Conservation (phyloP, 208 protist species). For the Phytomonas francai region DNA sequence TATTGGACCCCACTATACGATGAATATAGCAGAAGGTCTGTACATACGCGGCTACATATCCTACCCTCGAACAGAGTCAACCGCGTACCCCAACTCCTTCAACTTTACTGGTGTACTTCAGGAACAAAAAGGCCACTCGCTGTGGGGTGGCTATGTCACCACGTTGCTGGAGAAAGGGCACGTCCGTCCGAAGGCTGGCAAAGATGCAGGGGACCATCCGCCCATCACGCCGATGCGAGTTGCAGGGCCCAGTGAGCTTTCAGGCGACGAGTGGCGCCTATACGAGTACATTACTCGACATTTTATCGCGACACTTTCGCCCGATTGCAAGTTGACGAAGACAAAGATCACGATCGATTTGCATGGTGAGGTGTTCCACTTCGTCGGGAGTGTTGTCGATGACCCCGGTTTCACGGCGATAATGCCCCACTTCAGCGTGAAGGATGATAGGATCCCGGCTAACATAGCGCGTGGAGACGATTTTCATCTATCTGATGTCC, state of each 20-base stretch:
- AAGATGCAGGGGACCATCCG: conserved; percentile 88
- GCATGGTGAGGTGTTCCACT: conserved; percentile 66
- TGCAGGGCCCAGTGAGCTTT: conserved; percentile 52
- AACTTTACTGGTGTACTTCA: conserved; percentile 61
- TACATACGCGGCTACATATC: conserved; percentile 97
- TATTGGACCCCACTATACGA: conserved; percentile 89
- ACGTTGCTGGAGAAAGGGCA: conserved; percentile 51
- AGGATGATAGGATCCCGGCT: conserved; percentile 72
- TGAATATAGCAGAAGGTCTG: conserved; percentile 92
- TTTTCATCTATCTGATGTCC: conserved; percentile 73
- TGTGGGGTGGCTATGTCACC: conserved; percentile 73
- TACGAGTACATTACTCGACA: conserved; percentile 88
- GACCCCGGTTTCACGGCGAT: conserved; percentile 82
- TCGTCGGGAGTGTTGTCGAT: conserved; percentile 65
- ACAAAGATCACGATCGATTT: conserved; percentile 78
- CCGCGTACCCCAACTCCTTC: conserved; percentile 88
- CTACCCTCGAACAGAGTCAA: conserved; percentile 96
- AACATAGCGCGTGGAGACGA: conserved; percentile 56
- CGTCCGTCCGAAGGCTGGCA: conserved; percentile 69
- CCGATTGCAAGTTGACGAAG: conserved; percentile 59
- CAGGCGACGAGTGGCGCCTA: conserved; percentile 76
- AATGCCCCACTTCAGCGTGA: conserved; percentile 59
- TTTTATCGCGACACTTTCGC: conserved; percentile 83
- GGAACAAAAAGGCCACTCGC: conserved; percentile 37
- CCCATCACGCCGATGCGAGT: conserved; percentile 87